Base-by-base conservation (phyloP, 371 early-diverging fungal genomes). In the Coemansia sp. region DNA sequence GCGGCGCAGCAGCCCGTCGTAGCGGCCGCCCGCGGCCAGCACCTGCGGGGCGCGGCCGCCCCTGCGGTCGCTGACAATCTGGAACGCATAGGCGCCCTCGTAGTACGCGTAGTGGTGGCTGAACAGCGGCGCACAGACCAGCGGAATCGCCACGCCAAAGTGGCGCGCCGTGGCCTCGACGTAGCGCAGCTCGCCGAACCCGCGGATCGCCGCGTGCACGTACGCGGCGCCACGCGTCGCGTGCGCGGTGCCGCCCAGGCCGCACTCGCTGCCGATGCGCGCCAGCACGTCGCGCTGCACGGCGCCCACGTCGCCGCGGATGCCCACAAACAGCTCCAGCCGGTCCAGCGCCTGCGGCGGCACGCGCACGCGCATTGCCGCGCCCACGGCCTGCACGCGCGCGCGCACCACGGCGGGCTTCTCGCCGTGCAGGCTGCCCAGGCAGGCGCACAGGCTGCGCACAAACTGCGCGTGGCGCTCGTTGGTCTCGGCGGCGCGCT, bases 1-100 rank as follows among this genome's bases (percentile, higher is more conserved):
- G 38, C 78, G 67, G 36, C 76, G 69, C 35, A 92, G 74, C 55
- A 92, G 59, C 9, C 81, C 80, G 71, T 96, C 95, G 56, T 96
- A 95, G 58, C 90, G 76, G 3, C 81, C 83, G 11, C 83, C 81
- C 0, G 78, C 62, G 5, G 88, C 82, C 40, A 91, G 58, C 4
- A 82, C 78, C 35, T 89, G 88, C 14, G 88, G 76, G 13, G 82
- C 81, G 50, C 80, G 82, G 45, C 54, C 56, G 13, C 57, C n/a
- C 5, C 45, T 16, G 39, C 51, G 20, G 9, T 62, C 76, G 0
- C 65, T 63, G 62, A 80, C 62, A 13, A 77, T 59, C 63, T 81
- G 77, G 61, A 81, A 81, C 30, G 61, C 65, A 51, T 79, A 72
- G 5, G 63, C 69, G 59, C 67, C 72, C 53, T 68, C 67, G 54